Conservation (phyloP, 73 alveolate species). For the Paramecium biaurelia region DNA sequence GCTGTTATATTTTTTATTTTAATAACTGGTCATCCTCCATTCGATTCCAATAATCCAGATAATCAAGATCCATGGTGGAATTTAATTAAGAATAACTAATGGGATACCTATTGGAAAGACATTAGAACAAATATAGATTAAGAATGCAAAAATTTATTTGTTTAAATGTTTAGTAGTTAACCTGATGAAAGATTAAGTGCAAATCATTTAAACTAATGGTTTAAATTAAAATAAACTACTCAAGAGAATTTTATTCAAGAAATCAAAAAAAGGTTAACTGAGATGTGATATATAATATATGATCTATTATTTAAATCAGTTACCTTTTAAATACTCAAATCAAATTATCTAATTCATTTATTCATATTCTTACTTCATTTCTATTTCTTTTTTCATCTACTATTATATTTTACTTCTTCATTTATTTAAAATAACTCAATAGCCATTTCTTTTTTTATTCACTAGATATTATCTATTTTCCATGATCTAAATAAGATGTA, state of each 20-base stretch:
- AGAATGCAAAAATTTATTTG: neutral
- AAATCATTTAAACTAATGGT: neutral
- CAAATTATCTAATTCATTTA: neutral
- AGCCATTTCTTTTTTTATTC: no score
- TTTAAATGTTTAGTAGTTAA: neutral
- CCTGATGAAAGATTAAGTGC: neutral
- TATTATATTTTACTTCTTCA: neutral
- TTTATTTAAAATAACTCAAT: neutral
- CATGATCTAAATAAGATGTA: neutral
- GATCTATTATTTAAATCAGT: neutral
- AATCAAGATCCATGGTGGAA: conserved; percentile 23
- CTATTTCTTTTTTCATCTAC: neutral
- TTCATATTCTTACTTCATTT: neutral
- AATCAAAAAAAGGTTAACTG: neutral
- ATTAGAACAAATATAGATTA: neutral
- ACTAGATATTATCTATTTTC: neutral
- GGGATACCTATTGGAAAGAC: conserved; percentile 27
- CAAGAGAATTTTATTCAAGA: neutral
- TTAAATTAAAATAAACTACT: neutral
- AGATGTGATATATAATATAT: neutral
- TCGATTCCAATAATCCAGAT: neutral
- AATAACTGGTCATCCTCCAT: conserved; percentile 33
- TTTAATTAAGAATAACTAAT: neutral
- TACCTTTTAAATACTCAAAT: neutral
- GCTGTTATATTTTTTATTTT: neutral